Evolutionary conservation across 139 green algal genomes (phyloP).

Genomic region (Picochlorum sp.): DNA sequence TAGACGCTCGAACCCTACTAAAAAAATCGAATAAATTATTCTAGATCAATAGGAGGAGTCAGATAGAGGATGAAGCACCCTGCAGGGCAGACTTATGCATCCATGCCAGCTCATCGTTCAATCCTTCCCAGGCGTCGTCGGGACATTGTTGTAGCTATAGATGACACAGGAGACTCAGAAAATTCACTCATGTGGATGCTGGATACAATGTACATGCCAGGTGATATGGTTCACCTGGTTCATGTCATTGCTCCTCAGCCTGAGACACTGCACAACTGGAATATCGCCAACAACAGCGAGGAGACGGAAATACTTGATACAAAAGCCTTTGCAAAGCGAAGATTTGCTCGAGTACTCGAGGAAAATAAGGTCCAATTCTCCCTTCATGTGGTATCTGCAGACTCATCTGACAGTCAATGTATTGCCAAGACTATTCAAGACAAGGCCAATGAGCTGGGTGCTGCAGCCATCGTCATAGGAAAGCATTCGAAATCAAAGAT

Average conservation of each 20-base stretch:
- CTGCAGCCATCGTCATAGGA: constrained; percentile 11
- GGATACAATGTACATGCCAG: constrained; percentile 2
- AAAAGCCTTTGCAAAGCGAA: constrained; percentile 25
- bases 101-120: no score
- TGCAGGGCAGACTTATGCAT: no score
- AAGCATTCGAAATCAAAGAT: constrained; percentile 18
- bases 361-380: constrained; percentile 24
- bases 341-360: constrained; percentile 22
- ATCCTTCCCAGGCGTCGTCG: neutral
- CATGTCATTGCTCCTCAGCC: constrained; percentile 24
- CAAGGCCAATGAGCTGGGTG: constrained; percentile 19
- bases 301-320: constrained; percentile 23
- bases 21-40: no score
- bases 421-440: constrained; percentile 16
- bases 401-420: constrained; percentile 10
- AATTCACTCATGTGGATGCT: constrained; percentile 16
- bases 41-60: no score
- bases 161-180: constrained; percentile 21
- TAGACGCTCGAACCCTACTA: no score
- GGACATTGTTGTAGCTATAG: constrained; percentile 17
- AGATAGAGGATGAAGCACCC: no score
- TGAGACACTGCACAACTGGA: constrained; percentile 31
- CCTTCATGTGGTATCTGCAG: constrained; percentile 26
- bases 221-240: constrained; percentile 26
- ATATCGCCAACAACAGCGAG: constrained; percentile 24